phyloP scores from a whole-genome alignment of 1,284 basidiomycete species.

The Gymnopus androsaceus region DNA sequence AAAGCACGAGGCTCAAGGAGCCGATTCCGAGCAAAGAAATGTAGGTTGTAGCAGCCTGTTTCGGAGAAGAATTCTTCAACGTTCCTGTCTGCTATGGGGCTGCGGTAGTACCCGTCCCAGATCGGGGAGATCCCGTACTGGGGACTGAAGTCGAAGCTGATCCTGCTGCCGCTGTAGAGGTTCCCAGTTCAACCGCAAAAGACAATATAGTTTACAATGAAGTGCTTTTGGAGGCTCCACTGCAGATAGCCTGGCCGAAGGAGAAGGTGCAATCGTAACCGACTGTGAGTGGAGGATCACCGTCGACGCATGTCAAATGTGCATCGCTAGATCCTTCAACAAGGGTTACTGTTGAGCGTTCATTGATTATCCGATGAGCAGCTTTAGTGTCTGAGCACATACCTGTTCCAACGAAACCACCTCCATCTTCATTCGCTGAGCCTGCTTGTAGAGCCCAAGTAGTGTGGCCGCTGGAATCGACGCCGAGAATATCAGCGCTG shows the following conservation, averaged over 20 bases:
- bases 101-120: background rate
- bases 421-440: conserved; percentile 32
- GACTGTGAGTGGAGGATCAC: conserved; percentile 1
- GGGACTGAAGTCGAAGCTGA: conserved; percentile 5
- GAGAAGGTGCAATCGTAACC: conserved; percentile 16
- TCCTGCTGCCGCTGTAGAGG: conserved; percentile 3
- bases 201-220: conserved; percentile 19
- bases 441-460: conserved; percentile 44
- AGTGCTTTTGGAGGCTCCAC: conserved; percentile 10
- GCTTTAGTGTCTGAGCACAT: conserved; percentile 6
- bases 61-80: background rate
- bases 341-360: conserved; percentile 19
- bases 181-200: conserved; percentile 22
- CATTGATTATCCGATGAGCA: background rate
- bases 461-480: conserved; percentile 41
- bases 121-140: background rate
- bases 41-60: background rate
- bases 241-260: conserved; percentile 16
- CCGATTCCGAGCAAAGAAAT: background rate
- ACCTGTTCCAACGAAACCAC: conserved; percentile 40
- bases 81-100: conserved; percentile 1
- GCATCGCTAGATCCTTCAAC: conserved; percentile 19
- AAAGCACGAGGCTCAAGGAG: conserved; percentile 3
- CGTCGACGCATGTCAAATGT: conserved; percentile 3
- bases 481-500: conserved; percentile 40